These are phyloP conservation scores for Dactylorhiza incarnata DNA, from an alignment of 106 monocot genomes.

Conservation along the genomic window DNA sequence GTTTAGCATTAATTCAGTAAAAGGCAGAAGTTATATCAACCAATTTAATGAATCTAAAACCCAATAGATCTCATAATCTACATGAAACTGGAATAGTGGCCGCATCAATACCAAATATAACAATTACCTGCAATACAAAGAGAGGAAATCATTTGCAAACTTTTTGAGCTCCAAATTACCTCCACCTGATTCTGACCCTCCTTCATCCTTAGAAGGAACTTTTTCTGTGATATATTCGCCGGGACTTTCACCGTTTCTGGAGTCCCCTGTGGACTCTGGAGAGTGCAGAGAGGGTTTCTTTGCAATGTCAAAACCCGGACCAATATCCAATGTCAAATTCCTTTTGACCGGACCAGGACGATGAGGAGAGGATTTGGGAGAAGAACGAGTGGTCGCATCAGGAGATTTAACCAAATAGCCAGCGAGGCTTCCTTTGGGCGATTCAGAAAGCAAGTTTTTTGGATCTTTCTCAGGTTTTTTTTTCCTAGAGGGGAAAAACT, in stretches of 20 bases:
- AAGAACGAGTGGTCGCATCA: slow-evolving; percentile 4
- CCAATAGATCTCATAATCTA: neutral
- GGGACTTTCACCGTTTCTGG: neutral
- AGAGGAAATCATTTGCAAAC: slow-evolving; percentile 81
- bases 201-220: neutral
- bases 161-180: slow-evolving; percentile 48
- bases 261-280: neutral
- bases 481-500: slow-evolving; percentile 67
- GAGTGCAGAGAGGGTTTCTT: neutral
- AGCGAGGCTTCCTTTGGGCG: slow-evolving; percentile 55
- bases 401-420: slow-evolving; percentile 44
- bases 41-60: neutral
- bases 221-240: neutral
- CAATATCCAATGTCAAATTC: slow-evolving; percentile 41
- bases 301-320: neutral
- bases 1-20: neutral
- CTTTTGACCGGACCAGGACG: slow-evolving; percentile 22
- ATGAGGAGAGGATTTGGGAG: neutral
- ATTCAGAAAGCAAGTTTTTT: slow-evolving; percentile 13
- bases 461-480: slow-evolving; percentile 24
- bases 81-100: too few species aligned
- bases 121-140: slow-evolving; percentile 85
- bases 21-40: neutral
- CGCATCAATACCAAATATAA: neutral
- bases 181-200: neutral